phyloP scores from a whole-genome alignment of 371 early-diverging fungal species.

The Circinella minor region DNA sequence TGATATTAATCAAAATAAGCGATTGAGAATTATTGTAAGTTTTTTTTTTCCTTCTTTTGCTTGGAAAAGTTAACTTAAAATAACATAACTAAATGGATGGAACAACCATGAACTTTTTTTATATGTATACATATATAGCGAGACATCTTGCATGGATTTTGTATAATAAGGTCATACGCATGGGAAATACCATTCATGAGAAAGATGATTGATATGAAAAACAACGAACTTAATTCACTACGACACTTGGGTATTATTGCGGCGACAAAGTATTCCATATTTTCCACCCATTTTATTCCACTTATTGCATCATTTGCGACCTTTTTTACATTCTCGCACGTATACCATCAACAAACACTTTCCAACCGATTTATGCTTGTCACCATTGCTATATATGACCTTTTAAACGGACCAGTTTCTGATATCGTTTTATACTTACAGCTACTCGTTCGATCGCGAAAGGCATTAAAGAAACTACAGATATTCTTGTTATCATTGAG shows the following conservation, averaged over 20 bases:
- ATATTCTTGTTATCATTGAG: background rate
- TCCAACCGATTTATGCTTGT: background rate
- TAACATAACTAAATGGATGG: background rate
- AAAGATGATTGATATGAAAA: slow-evolving; percentile 22
- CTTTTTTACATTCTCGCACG: background rate
- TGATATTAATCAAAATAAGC: slow-evolving; percentile 89
- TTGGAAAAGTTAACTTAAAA: background rate
- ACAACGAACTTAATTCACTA: background rate
- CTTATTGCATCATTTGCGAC: background rate
- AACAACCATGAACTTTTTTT: no score
- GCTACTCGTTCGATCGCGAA: background rate
- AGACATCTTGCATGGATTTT: slow-evolving; percentile 91
- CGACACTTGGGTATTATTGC: background rate
- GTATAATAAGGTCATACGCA: slow-evolving; percentile 87
- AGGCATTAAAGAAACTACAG: background rate
- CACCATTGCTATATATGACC: background rate
- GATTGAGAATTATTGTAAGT: slow-evolving; percentile 81
- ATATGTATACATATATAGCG: slow-evolving; percentile 32
- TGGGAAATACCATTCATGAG: slow-evolving; percentile 76
- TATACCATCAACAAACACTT: background rate
- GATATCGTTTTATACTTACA: background rate
- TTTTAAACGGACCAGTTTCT: background rate
- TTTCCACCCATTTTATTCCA: background rate
- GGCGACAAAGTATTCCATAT: background rate
- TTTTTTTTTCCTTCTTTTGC: background rate